Evolutionary conservation across 768 basidiomycete genomes (phyloP), one percentile per base, ranked within the genome.

Genomic region (Psilocybe cubensis): DNA sequence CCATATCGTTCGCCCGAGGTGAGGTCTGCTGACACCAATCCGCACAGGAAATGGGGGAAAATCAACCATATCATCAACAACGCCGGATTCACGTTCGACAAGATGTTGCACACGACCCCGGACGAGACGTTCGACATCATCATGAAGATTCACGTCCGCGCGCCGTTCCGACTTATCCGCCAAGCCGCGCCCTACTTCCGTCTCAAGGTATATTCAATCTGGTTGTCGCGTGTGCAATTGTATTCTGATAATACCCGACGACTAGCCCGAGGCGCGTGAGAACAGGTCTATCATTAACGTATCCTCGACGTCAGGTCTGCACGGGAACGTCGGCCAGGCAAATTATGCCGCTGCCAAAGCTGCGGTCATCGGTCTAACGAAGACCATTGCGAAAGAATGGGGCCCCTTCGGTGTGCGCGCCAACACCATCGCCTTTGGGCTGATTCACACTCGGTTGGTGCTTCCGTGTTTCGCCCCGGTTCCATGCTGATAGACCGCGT

Each of bases 51-150:
- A 60, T 94, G 86, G 62, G 92, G 91, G 23, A 89, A 91, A 68
- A 86, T 94, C 48, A 92, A 94, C 72, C 91, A 94, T 68, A 90
- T 94, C 52, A 79, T 94, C 28, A 93, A 93, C 74, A 94, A 94
- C 60, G 87, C 88, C 45, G 88, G 86, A 46, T 91, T 91, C 75
- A 91, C 89, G 6, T 91, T 82, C 64, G 89, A 92, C 80, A 89
- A 87, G 72, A 94, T 94, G 92, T 76, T 93, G 35, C 92, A 92
- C 74, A 92, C 90, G 4, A 92, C 87, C 58, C 86, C 89, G 2
- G 92, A 94, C 72, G 89, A 92, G 42, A 82, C 85, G 1, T 94
- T 83, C 68, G 88, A 92, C 59, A 79, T 94, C 63, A 94, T 94
- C 66, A 77, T 89, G 71, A 90, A 89, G 68, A 86, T 94, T 50